A percentile compares a stretch with the other conserved stretches of the same genome.
Conservation (phyloP, 768 basidiomycete species). For the Grammothele lineata region DNA sequence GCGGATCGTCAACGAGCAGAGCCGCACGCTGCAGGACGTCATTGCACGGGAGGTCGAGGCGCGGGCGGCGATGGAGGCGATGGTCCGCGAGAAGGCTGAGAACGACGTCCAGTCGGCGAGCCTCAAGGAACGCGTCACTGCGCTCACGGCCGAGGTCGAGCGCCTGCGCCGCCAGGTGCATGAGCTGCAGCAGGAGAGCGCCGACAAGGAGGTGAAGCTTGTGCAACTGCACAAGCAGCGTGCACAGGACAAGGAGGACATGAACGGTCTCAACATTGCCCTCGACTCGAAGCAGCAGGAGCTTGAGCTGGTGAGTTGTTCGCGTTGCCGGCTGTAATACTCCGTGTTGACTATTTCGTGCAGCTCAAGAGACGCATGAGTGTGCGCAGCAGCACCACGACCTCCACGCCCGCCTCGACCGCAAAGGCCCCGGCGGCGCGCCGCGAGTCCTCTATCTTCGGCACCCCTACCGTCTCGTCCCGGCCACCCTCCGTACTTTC, state of each 20-base stretch:
- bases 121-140: conserved; percentile 44
- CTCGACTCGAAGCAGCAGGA: conserved; percentile 94
- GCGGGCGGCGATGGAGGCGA: conserved; percentile 42
- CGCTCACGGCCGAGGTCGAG: conserved; percentile 53
- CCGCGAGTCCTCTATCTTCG: conserved; percentile 55
- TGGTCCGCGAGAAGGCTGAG: conserved; percentile 52
- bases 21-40: conserved; percentile 41
- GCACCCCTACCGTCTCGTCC: conserved; percentile 41
- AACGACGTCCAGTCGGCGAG: conserved; percentile 46
- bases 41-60: conserved; percentile 44
- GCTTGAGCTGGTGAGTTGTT: conserved; percentile 68
- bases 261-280: conserved; percentile 83
- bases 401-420: conserved; percentile 48
- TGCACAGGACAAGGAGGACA: conserved; percentile 68
- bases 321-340: not conserved
- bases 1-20: conserved; percentile 46
- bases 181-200: conserved; percentile 73
- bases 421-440: conserved; percentile 31
- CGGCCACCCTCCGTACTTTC: conserved; percentile 58
- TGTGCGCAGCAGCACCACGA: conserved; percentile 51
- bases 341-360: not conserved
- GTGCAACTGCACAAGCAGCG: conserved; percentile 66
- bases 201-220: conserved; percentile 79
- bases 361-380: conserved; percentile 54
- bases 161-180: conserved; percentile 59